Evolutionary conservation across 2,329 filamentous ascomycete genomes (phyloP).

Genomic region (Pyrenophora tritici-repentis): DNA sequence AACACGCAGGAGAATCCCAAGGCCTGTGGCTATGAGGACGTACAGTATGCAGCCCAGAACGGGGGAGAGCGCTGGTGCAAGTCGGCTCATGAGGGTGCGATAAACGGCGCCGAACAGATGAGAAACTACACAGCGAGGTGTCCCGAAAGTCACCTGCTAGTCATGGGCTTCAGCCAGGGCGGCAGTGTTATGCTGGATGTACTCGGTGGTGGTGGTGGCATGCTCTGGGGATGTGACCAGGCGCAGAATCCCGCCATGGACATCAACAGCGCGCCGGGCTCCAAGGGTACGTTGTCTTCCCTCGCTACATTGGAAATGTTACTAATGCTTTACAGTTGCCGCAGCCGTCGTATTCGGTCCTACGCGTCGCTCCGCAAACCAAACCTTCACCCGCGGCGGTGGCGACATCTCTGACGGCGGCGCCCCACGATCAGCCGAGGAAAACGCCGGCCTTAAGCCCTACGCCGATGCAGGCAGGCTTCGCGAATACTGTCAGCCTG

Average conservation of each 20-base stretch:
- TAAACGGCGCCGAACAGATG: conserved; percentile 34
- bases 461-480: conserved; percentile 54
- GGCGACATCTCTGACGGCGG: conserved; percentile 28
- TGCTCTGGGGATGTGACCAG: conserved; percentile 32
- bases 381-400: conserved; percentile 29
- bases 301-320: not conserved
- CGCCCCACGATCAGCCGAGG: conserved; percentile 25
- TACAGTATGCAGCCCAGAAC: conserved; percentile 33
- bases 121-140: conserved; percentile 34
- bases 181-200: conserved; percentile 33
- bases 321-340: conserved; percentile 24
- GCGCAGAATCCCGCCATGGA: conserved; percentile 29
- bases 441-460: conserved; percentile 29
- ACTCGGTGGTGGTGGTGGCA: conserved; percentile 32
- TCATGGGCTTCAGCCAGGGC: conserved; percentile 37
- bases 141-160: conserved; percentile 33
- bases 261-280: conserved; percentile 26
- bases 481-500: conserved; percentile 66
- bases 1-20: conserved; percentile 29
- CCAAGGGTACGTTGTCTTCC: conserved; percentile 20
- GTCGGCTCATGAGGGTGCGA: conserved; percentile 32
- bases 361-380: conserved; percentile 32
- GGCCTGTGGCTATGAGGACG: conserved; percentile 35
- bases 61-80: conserved; percentile 33
- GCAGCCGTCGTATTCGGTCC: conserved; percentile 32